Percentiles rank a stretch among this genome's conserved stretches.
These are phyloP conservation scores for Amanita rubescens DNA, from an alignment of 768 basidiomycete species.

Conservation along the genomic window DNA sequence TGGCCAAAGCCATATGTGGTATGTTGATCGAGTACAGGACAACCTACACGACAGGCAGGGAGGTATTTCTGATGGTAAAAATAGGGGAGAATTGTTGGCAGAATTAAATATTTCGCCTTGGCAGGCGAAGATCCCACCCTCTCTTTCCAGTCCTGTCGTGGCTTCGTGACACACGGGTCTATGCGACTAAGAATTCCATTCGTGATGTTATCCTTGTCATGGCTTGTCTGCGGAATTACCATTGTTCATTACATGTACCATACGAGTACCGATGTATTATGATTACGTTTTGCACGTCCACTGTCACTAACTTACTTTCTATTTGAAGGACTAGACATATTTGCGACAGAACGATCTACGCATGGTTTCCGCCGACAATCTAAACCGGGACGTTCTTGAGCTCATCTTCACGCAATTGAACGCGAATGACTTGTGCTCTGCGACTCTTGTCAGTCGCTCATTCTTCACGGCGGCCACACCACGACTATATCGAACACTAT, in stretches of 20 bases:
- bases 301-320: no score
- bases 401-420: constrained; percentile 51
- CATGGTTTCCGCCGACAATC: constrained; percentile 62
- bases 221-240: no score
- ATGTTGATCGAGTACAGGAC: constrained; percentile 4
- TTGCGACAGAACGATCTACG: no score
- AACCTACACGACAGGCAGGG: no score
- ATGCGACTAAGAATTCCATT: background rate
- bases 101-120: no score
- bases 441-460: constrained; percentile 57
- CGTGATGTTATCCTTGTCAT: background rate
- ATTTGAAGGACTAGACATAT: no score
- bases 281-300: no score
- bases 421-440: constrained; percentile 49
- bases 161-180: background rate
- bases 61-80: background rate
- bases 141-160: background rate
- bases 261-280: no score
- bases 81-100: constrained; percentile 20
- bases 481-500: constrained; percentile 49
- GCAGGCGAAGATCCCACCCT: constrained; percentile 12
- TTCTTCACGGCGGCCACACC: constrained; percentile 62
- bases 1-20: constrained; percentile 35
- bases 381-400: constrained; percentile 68
- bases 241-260: no score